Evolutionary conservation across 257 asterid genomes (phyloP).

Genomic region (Primulina eburnea): DNA sequence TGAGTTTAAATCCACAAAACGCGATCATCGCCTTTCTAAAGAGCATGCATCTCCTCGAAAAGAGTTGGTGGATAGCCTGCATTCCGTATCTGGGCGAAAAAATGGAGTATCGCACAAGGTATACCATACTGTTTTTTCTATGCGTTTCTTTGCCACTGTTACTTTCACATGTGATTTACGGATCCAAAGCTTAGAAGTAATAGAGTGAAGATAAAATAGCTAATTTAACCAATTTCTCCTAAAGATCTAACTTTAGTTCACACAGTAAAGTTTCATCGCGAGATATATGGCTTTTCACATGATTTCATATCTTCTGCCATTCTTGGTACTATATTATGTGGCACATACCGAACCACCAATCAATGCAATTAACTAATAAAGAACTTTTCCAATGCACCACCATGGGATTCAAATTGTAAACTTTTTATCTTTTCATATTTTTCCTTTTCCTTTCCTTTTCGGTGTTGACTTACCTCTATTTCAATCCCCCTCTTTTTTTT

Average conservation of each 20-base stretch:
- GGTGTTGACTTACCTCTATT: conserved; percentile 13
- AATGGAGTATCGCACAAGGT: conserved; percentile 38
- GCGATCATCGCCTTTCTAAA: conserved; percentile 27
- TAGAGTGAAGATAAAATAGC: neutral
- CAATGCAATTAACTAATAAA: neutral
- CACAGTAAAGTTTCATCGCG: neutral
- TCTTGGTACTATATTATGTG: neutral
- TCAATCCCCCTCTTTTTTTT: conserved; percentile 10
- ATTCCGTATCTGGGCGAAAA: conserved; percentile 34
- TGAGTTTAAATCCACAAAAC: conserved; percentile 26
- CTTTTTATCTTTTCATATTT: too few species aligned
- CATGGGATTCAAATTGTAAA: neutral
- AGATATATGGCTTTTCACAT: neutral
- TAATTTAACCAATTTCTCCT: neutral
- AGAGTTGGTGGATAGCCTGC: conserved; percentile 33
- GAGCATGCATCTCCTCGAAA: conserved; percentile 28
- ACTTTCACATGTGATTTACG: neutral
- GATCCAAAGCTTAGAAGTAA: neutral
- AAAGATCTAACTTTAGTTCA: neutral
- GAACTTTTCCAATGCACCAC: neutral
- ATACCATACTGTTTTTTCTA: neutral
- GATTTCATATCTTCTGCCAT: neutral
- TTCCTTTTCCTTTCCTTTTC: neutral
- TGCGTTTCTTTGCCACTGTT: conserved; percentile 2
- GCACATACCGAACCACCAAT: neutral